Conservation (phyloP, 805 yeast genomes). For the Ogataea parapolymorpha region DNA sequence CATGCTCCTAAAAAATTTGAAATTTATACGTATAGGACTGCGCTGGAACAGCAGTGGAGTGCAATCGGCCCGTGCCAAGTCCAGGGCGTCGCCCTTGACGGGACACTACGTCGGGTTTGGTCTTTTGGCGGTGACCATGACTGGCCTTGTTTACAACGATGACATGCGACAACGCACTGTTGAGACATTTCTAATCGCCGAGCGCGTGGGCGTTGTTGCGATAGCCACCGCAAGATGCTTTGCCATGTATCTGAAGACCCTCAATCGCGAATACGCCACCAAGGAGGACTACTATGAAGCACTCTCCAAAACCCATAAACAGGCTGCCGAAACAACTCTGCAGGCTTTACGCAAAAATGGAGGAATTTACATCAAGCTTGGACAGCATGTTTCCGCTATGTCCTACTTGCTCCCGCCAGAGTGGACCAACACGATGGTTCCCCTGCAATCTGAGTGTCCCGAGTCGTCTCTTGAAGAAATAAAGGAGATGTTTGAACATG, state of each 20-base stretch:
- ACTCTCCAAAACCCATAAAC: constrained; percentile 61
- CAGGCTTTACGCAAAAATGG: constrained; percentile 81
- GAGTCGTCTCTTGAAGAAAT: constrained; percentile 69
- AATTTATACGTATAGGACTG: background rate
- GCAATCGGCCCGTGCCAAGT: background rate
- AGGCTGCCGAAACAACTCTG: constrained; percentile 76
- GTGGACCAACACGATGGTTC: constrained; percentile 95
- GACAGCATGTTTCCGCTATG: constrained; percentile 92
- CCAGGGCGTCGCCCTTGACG: constrained; percentile 1
- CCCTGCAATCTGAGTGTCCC: constrained; percentile 90
- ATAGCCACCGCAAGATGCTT: constrained; percentile 74
- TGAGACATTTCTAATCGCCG: constrained; percentile 37
- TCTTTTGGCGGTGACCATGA: constrained; percentile 8
- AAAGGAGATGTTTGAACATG: constrained; percentile 59
- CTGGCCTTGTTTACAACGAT: constrained; percentile 31
- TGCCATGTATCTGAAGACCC: constrained; percentile 56
- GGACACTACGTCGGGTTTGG: constrained; percentile 25
- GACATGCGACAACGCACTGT: constrained; percentile 32
- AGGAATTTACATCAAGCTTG: constrained; percentile 89
- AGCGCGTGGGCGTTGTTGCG: constrained; percentile 60
- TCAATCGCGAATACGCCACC: constrained; percentile 39
- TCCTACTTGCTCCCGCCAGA: constrained; percentile 86
- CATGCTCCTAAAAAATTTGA: background rate
- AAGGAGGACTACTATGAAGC: constrained; percentile 50
- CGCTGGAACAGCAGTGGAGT: background rate